Base-by-base conservation (phyloP, 2,329 filamentous ascomycete species). In the Colletotrichum lindemuthianum region DNA sequence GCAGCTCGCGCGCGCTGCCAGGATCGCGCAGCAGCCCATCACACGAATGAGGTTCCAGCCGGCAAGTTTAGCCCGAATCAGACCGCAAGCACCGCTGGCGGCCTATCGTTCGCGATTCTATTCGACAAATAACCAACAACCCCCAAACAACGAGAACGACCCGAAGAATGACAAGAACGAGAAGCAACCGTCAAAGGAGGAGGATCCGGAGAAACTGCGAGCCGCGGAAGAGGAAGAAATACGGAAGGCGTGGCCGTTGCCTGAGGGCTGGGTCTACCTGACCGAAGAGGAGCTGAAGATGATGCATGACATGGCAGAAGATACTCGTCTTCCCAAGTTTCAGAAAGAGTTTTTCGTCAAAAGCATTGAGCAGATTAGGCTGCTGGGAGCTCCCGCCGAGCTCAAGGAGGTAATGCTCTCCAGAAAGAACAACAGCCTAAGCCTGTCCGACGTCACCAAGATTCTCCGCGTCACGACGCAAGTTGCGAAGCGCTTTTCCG, bases 371-470 rank as follows among this genome's bases (percentile, higher is more conserved):
- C 80, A 84, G 34, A 83, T 95, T 66, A 87, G 89, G 77, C 82
- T 83, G 65, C 83, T 88, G 45, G 93, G 93, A 9, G 86, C 93
- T 13, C 92, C 92, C 1, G 71, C 78, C 24, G 92, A 93, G 72
- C 78, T 93, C 15, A 84, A 86, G 59, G 84, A 90, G 43, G 71
- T 88, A 64, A 75, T 87, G 45, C 72, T 76, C 41, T 84, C 85
- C 83, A 90, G 56, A 84, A 90, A 75, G 82, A 87, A 54, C 82
- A 83, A 68, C 78, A 70, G 1, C 66, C 73, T 36, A 70, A 70
- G 69, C 73, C 40, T 68, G 80, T 71, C 78, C 74, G 75, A 83
- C 10, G 86, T 87, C 15, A 86, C 90, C 44, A 88, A 88, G 73
- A 76, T 89, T 59, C 82, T 86, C 70, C 80, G 83, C 36, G 77